Evolutionary conservation across 2,329 filamentous ascomycete genomes (phyloP).

Genomic region (Aspergillus intermedius): DNA sequence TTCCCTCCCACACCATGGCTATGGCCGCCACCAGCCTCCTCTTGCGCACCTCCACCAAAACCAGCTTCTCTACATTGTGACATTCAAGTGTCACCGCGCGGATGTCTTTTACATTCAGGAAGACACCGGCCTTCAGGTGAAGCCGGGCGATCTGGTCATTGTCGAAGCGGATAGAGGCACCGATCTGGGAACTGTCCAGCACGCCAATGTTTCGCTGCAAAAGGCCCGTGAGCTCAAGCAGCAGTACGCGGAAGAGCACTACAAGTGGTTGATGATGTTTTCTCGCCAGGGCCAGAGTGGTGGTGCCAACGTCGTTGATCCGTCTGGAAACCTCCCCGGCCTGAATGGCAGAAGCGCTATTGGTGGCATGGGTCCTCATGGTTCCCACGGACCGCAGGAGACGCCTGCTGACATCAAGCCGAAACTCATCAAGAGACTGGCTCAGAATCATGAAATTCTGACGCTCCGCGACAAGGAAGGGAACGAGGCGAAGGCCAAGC

Average conservation of each 20-base stretch:
- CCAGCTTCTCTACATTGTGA: slow-evolving; percentile 64
- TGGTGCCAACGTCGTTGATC: slow-evolving; percentile 33
- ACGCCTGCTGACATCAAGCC: slow-evolving; percentile 75
- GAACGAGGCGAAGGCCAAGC: slow-evolving; percentile 94
- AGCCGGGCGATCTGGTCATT: slow-evolving; percentile 88
- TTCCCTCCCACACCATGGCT: slow-evolving; percentile 28
- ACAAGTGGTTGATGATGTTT: slow-evolving; percentile 99
- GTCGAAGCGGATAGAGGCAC: slow-evolving; percentile 95
- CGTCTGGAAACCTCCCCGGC: slow-evolving; percentile 55
- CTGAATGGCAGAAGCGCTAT: slow-evolving; percentile 63
- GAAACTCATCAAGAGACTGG: slow-evolving; percentile 92
- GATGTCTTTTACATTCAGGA: slow-evolving; percentile 98
- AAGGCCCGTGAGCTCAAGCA: slow-evolving; percentile 84
- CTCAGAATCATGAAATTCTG: slow-evolving; percentile 83
- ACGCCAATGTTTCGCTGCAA: slow-evolving; percentile 80
- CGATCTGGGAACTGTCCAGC: slow-evolving; percentile 86
- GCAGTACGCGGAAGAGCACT: slow-evolving; percentile 89
- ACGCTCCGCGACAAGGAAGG: slow-evolving; percentile 91
- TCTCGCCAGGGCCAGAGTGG: slow-evolving; percentile 62
- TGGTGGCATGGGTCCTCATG: slow-evolving; percentile 70
- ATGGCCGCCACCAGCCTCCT: slow-evolving; percentile 32
- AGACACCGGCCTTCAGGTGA: slow-evolving; percentile 84
- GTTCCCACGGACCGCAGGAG: slow-evolving; percentile 66
- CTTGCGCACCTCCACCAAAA: slow-evolving; percentile 34
- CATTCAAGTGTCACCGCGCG: slow-evolving; percentile 92